These are phyloP conservation scores for Lichina pygmaea DNA, from an alignment of 495 filamentous ascomycete species.

Conservation along the genomic window DNA sequence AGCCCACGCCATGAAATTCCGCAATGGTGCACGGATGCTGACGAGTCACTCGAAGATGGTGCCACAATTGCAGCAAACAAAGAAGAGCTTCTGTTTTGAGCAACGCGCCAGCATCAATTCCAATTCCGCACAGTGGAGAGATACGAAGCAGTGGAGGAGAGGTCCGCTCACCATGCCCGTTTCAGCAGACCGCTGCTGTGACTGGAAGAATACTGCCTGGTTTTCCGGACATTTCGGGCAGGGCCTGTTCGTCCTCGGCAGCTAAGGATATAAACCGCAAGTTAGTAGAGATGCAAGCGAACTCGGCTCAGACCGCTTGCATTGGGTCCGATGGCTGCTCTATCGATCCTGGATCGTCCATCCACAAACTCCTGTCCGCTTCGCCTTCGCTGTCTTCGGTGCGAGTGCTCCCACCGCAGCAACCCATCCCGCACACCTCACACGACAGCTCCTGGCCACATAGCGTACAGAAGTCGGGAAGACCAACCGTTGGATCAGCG, in stretches of 20 bases:
- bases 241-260: conserved; percentile 56
- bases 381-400: conserved; percentile 9
- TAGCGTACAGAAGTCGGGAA: conserved; percentile 14
- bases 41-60: conserved; percentile 37
- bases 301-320: neutral
- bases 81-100: conserved; percentile 64
- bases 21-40: too few relatives aligned
- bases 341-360: neutral
- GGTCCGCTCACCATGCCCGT: conserved; percentile 72
- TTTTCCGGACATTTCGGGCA: conserved; percentile 65
- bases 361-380: conserved; percentile 1
- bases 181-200: conserved; percentile 81
- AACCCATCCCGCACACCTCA: conserved; percentile 15
- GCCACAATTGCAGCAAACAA: conserved; percentile 80
- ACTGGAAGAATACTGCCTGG: conserved; percentile 94
- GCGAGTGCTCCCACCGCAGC: neutral
- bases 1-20: too few relatives aligned
- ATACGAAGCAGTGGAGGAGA: neutral
- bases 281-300: conserved; percentile 18
- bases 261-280: conserved; percentile 23
- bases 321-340: too few relatives aligned
- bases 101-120: neutral
- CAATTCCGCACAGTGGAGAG: neutral
- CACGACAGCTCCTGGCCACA: conserved; percentile 21
- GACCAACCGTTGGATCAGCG: conserved; percentile 90